A percentile compares a stretch with the other conserved stretches of the same genome.
phyloP scores from a whole-genome alignment of 306 rosid genomes.

The Castanea mollissima region DNA sequence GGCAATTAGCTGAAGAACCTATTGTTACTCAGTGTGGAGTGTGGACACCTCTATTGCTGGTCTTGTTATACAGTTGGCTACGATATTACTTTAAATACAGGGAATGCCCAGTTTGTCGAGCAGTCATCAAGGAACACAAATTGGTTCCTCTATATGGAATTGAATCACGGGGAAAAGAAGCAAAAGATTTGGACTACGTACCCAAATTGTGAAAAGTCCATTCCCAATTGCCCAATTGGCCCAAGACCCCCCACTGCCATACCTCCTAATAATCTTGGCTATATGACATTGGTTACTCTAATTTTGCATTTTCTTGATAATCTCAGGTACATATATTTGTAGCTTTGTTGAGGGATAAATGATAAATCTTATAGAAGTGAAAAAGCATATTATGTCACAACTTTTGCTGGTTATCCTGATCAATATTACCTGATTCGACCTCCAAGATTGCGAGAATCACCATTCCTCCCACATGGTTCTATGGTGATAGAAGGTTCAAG shows the following conservation, averaged over 20 bases:
- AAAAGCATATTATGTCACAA: no score
- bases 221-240: neutral
- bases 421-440: no score
- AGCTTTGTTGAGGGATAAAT: no score
- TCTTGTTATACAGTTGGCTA: slow-evolving; percentile 22
- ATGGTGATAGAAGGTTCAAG: no score
- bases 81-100: neutral
- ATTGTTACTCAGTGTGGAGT: slow-evolving; percentile 24
- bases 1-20: slow-evolving; percentile 19
- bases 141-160: slow-evolving; percentile 12
- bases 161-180: neutral
- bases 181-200: neutral
- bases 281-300: no score
- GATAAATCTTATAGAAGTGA: no score
- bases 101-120: neutral
- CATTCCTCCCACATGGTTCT: no score
- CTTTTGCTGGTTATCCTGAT: no score
- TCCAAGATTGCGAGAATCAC: no score
- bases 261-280: no score
- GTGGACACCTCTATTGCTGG: slow-evolving; percentile 26
- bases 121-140: neutral
- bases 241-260: neutral
- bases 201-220: neutral
- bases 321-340: no score
- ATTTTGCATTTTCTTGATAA: no score